phyloP scores from a whole-genome alignment of 202 grass and related monocot species.

The Carex arenaria region DNA sequence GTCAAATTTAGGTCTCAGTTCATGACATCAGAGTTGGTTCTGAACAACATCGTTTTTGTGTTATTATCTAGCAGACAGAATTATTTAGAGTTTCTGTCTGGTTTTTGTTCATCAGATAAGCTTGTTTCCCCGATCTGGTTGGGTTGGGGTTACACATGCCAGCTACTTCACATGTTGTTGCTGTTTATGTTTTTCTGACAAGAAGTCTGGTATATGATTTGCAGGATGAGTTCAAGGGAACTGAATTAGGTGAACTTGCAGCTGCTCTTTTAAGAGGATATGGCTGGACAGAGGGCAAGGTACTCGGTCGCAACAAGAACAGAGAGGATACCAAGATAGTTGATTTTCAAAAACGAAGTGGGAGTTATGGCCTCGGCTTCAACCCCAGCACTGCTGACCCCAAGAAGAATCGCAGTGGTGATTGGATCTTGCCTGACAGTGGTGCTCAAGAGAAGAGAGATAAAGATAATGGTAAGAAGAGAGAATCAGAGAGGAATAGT shows the following conservation, averaged over 20 bases:
- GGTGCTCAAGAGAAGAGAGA: conserved; percentile 5
- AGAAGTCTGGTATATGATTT: conserved; percentile 5
- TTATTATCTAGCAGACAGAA: not conserved
- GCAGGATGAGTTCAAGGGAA: conserved; percentile 59
- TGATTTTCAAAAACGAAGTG: conserved; percentile 48
- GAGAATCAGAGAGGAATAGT: conserved; percentile 17
- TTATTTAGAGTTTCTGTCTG: not conserved
- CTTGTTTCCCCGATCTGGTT: not conserved
- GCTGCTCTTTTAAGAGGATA: conserved; percentile 75
- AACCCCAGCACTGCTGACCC: conserved; percentile 58
- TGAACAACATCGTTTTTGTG: not conserved
- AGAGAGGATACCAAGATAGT: conserved; percentile 61
- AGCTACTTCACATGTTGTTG: not conserved
- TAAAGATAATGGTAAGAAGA: conserved; percentile 8
- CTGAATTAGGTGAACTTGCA: conserved; percentile 60
- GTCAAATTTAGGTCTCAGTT: not conserved
- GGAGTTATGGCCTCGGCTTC: conserved; percentile 63
- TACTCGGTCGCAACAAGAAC: conserved; percentile 65
- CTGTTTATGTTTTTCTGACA: not conserved
- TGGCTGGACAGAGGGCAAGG: conserved; percentile 81
- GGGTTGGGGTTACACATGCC: not conserved
- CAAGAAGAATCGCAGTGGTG: conserved; percentile 58
- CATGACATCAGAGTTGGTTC: not conserved
- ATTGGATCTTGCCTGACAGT: conserved; percentile 36
- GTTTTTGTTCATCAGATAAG: not conserved